phyloP scores from a whole-genome alignment of 805 yeast genomes.

The Debaryomyces prosopidis region DNA sequence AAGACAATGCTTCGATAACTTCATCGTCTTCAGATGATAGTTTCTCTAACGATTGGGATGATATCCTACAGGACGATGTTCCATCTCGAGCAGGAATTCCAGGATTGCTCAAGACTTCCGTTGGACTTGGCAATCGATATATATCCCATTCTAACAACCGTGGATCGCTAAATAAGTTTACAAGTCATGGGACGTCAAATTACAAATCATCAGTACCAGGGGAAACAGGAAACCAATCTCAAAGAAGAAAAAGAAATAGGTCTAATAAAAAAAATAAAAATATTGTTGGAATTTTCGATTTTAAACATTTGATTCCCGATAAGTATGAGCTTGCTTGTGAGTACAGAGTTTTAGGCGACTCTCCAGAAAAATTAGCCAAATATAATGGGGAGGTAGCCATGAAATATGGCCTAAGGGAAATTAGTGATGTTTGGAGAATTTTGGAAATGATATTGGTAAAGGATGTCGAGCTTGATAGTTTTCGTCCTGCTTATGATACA shows the following conservation, averaged over 20 bases:
- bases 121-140: slow-evolving; percentile 38
- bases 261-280: slow-evolving; percentile 42
- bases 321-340: slow-evolving; percentile 68
- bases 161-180: slow-evolving; percentile 31
- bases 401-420: slow-evolving; percentile 57
- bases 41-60: slow-evolving; percentile 69
- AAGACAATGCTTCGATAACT: slow-evolving; percentile 12
- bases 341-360: slow-evolving; percentile 61
- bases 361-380: slow-evolving; percentile 63
- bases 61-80: slow-evolving; percentile 58
- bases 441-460: slow-evolving; percentile 48
- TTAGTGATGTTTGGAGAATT: slow-evolving; percentile 76
- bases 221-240: slow-evolving; percentile 13
- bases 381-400: slow-evolving; percentile 74
- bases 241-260: slow-evolving; percentile 15
- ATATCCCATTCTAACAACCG: slow-evolving; percentile 22
- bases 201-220: slow-evolving; percentile 40
- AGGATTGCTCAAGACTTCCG: slow-evolving; percentile 44
- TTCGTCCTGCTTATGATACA: not conserved
- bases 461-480: slow-evolving; percentile 30
- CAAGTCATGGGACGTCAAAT: slow-evolving; percentile 41
- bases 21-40: slow-evolving; percentile 52
- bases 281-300: slow-evolving; percentile 64
- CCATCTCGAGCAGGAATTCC: slow-evolving; percentile 53
- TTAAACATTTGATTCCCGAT: slow-evolving; percentile 71